Base-by-base conservation (phyloP, 331 rosid species). In the Malus hybrid region DNA sequence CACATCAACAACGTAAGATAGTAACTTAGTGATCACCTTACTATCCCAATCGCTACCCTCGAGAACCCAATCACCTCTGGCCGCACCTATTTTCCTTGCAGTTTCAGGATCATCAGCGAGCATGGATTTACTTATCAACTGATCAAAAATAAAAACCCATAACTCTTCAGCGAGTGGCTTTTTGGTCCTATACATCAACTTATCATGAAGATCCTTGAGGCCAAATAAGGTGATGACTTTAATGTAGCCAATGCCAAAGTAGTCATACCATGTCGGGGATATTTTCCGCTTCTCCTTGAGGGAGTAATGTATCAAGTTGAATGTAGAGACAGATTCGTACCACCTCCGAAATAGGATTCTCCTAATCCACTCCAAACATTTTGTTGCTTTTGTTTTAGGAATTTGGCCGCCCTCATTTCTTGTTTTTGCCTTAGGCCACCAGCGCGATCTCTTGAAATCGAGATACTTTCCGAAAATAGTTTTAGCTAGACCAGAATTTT, bases 21-120 rank as follows among this genome's bases (percentile, higher is more conserved):
- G 30, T 58, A 84, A 30, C 8, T 24, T 63, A 1, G 15, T 42
- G 3, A 65, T 50, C 4, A 55, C 29, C 0, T 12, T 0, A 2
- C n/a, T 5, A 2, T 12, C 2, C 28, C 77, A 10, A 2, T 74
- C 29, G 10, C 68, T 71, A 39, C 80, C 83, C 11, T 70, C 77
- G 34, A 86, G 70, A 73, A 72, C 81, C 70, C 79, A 84, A 3
- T 68, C 65, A 9, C 93, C 93, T 72, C 82, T 72, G 10, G 89
- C 82, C 15, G 84, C 76, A 32, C 79, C 83, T 63, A 89, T 86
- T 34, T 44, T 58, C 63, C 75, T 77, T 0, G 82, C 76, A 66
- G 75, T 80, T 50, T 86, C 89, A 18, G 75, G 72, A 78, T 81
- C 88, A 11, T 79, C 84, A 7, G 85, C 89, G 0, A 58, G 81